Evolutionary conservation across 75 land plant species (phyloP).

Genomic region (Chamaecyparis obtusa): DNA sequence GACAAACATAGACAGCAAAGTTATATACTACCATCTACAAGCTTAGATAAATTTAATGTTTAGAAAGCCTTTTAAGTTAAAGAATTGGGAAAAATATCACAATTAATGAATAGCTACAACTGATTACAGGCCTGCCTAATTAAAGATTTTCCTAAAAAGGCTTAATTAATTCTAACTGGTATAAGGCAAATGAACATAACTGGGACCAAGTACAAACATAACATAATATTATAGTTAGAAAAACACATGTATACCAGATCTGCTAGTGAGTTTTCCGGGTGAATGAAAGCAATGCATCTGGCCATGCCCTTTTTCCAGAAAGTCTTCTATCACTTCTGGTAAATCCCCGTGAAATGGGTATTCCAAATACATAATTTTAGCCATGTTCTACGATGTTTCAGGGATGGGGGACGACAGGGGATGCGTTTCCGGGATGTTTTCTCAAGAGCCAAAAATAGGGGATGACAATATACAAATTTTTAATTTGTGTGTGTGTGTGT

Average conservation of each 20-base stretch:
- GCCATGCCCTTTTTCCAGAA: slow-evolving; percentile 83
- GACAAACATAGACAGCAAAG: too few species aligned
- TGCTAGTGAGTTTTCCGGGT: slow-evolving; percentile 90
- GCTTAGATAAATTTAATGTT: too few species aligned
- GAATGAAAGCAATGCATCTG: slow-evolving; percentile 93
- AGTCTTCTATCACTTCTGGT: slow-evolving; percentile 97
- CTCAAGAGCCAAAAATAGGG: too few species aligned
- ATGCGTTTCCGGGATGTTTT: too few species aligned
- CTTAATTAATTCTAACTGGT: neutral
- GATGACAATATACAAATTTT: too few species aligned
- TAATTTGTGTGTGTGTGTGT: too few species aligned
- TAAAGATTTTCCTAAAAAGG: neutral
- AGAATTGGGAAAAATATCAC: too few species aligned
- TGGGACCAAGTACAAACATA: neutral
- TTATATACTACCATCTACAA: too few species aligned
- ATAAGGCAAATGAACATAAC: neutral
- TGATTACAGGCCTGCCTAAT: neutral
- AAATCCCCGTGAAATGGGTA: slow-evolving; percentile 93
- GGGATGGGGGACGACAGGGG: too few species aligned
- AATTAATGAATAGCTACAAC: neutral
- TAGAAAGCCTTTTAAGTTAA: too few species aligned
- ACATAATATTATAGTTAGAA: neutral
- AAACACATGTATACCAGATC: slow-evolving; percentile 32
- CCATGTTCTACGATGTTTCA: too few species aligned
- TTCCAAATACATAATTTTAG: slow-evolving; percentile 13